Percentiles rank a stretch among this genome's conserved stretches.
Conservation (phyloP, 805 yeast genomes). For the Saccharomycopsis babjevae region DNA sequence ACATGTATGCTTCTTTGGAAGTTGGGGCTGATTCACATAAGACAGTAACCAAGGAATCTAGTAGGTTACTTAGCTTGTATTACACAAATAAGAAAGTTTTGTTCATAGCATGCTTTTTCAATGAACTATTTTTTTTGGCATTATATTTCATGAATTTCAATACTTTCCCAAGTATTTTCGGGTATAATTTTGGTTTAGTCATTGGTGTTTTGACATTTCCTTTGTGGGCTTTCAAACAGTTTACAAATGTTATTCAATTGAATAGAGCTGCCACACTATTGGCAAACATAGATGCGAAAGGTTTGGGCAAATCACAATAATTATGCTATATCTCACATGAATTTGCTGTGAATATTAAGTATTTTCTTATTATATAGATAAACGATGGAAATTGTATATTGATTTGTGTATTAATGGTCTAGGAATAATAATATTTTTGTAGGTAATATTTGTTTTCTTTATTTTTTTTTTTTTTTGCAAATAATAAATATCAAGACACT, state of each 20-base stretch:
- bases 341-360: neutral
- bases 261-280: conserved; percentile 72
- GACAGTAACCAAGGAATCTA: conserved; percentile 59
- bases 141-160: conserved; percentile 64
- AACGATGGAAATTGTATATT: no score
- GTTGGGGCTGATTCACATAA: conserved; percentile 80
- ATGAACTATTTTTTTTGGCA: conserved; percentile 88
- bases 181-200: conserved; percentile 10
- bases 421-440: no score
- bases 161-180: conserved; percentile 25
- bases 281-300: conserved; percentile 51
- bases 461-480: no score
- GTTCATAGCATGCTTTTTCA: conserved; percentile 83
- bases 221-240: conserved; percentile 82
- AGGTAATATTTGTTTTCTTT: no score
- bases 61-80: conserved; percentile 69
- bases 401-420: no score
- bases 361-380: no score
- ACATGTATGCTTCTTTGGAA: conserved; percentile 89
- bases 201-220: conserved; percentile 40
- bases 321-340: no score
- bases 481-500: no score
- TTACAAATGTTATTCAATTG: conserved; percentile 82
- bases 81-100: conserved; percentile 78
- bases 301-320: neutral